Conservation (phyloP, 2,329 filamentous ascomycete genomes). For the Fusarium buharicum region DNA sequence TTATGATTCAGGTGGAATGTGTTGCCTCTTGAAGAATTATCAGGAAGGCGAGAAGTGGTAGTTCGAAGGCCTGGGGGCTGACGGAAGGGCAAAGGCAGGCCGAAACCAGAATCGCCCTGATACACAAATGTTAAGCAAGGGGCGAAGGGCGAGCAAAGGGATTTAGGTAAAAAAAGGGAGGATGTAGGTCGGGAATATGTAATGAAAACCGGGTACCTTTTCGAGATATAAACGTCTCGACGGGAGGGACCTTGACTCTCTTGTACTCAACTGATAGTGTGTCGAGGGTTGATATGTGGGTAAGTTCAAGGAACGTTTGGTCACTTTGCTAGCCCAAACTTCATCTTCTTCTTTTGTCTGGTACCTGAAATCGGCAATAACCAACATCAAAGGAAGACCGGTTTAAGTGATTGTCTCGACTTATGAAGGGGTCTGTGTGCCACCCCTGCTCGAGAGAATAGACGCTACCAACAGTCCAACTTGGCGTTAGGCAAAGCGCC, state of each 20-base stretch:
- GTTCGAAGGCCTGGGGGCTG: slow-evolving; percentile 20
- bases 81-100: slow-evolving; percentile 26
- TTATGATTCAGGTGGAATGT: slow-evolving; percentile 41
- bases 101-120: slow-evolving; percentile 25
- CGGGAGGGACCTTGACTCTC: slow-evolving; percentile 45
- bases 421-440: slow-evolving; percentile 50
- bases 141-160: slow-evolving; percentile 40
- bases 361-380: slow-evolving; percentile 48
- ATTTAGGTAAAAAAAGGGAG: slow-evolving; percentile 45
- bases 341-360: slow-evolving; percentile 45
- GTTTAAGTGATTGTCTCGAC: slow-evolving; percentile 50
- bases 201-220: slow-evolving; percentile 34
- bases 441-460: slow-evolving; percentile 43
- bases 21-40: slow-evolving; percentile 40
- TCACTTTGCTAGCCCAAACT: slow-evolving; percentile 43
- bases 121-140: slow-evolving; percentile 23
- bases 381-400: slow-evolving; percentile 41
- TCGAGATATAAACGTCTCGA: slow-evolving; percentile 38
- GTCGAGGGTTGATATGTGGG: slow-evolving; percentile 39
- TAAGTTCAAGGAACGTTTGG: slow-evolving; percentile 35
- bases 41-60: slow-evolving; percentile 26
- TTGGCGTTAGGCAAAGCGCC: slow-evolving; percentile 40
- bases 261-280: slow-evolving; percentile 46
- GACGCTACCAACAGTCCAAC: slow-evolving; percentile 44
- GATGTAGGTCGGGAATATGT: slow-evolving; percentile 33